These are phyloP conservation scores for Beverwykella pulmonaria DNA, from an alignment of 495 filamentous ascomycete genomes.

Conservation along the genomic window DNA sequence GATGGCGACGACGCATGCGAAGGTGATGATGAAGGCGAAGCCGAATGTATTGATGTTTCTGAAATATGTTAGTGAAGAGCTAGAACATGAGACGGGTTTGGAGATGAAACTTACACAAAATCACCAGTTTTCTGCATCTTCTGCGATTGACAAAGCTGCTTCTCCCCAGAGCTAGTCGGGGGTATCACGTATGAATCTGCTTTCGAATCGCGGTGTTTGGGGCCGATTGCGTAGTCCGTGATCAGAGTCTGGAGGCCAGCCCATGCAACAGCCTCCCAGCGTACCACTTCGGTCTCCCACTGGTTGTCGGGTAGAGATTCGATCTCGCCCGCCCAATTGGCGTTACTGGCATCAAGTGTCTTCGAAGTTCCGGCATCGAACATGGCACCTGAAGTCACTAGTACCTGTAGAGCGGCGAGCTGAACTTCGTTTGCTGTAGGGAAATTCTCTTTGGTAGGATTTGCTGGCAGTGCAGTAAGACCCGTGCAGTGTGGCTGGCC, in stretches of 20 bases:
- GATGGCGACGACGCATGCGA: not conserved
- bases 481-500: not conserved
- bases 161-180: not conserved
- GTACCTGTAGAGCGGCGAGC: not conserved
- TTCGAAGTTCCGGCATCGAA: conserved; percentile 3
- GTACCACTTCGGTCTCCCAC: conserved; percentile 6
- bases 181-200: not conserved
- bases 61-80: not conserved
- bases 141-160: conserved; percentile 1
- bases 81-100: not conserved
- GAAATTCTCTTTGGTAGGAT: conserved; percentile 1
- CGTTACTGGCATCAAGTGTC: not conserved
- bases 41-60: conserved; percentile 16
- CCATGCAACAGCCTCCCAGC: conserved; percentile 1
- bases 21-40: conserved; percentile 4
- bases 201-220: not conserved
- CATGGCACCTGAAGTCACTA: conserved; percentile 2
- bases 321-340: not conserved
- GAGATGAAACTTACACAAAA: conserved; percentile 1
- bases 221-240: conserved; percentile 4
- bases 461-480: not conserved
- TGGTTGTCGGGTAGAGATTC: conserved; percentile 3
- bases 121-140: conserved; percentile 9
- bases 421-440: conserved; percentile 14
- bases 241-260: conserved; percentile 1